phyloP scores from a whole-genome alignment of 805 yeast species.

The Yarrowia divulgata region DNA sequence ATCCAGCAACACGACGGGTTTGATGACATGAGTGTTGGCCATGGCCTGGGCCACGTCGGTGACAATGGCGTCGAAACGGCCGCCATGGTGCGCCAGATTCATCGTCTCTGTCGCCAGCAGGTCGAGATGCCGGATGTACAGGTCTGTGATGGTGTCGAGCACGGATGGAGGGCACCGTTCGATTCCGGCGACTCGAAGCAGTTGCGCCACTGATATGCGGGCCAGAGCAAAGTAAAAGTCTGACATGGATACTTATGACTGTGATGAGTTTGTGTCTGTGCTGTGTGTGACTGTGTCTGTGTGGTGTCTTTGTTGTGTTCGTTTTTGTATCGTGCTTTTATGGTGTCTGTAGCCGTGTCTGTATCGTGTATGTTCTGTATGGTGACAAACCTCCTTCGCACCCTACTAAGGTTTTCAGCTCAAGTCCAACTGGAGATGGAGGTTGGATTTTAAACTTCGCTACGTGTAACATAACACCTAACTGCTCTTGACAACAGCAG shows the following conservation, averaged over 20 bases:
- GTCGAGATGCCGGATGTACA: conserved; percentile 69
- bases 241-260: conserved; percentile 40
- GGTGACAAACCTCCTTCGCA: no score
- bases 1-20: conserved; percentile 64
- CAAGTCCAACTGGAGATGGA: not conserved
- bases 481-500: not conserved
- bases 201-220: conserved; percentile 61
- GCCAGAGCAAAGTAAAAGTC: conserved; percentile 59
- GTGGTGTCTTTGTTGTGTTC: not conserved
- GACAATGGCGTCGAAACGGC: conserved; percentile 57
- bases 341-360: no score
- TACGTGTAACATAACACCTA: conserved; percentile 28
- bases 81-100: conserved; percentile 58
- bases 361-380: no score
- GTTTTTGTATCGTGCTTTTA: no score
- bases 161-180: conserved; percentile 76
- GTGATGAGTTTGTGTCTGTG: not conserved
- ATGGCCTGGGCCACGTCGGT: conserved; percentile 79
- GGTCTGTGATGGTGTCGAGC: conserved; percentile 78
- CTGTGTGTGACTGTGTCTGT: not conserved
- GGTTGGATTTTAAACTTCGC: conserved; percentile 23
- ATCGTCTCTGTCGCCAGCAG: conserved; percentile 60
- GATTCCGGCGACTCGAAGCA: conserved; percentile 81
- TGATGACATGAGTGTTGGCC: conserved; percentile 65
- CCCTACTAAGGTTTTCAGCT: not conserved